Conservation (phyloP, 73 alveolate genomes). For the Paramecium biaurelia region DNA sequence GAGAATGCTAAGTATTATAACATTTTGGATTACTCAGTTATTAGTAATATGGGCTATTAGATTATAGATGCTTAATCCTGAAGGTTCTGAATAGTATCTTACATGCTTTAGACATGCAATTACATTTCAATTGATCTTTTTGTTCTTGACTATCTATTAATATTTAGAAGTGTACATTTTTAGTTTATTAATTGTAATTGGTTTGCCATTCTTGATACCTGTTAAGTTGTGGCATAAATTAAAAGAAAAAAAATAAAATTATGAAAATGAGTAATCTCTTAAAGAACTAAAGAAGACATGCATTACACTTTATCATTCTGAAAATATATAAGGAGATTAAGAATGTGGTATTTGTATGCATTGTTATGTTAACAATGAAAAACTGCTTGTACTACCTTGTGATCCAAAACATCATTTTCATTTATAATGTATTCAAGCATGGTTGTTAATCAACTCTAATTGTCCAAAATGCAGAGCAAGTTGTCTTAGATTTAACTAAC, state of each 20-base stretch:
- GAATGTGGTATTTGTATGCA: constrained; percentile 9
- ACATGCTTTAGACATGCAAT: background rate
- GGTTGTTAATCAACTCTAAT: background rate
- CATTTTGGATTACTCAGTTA: background rate
- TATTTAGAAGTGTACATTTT: background rate
- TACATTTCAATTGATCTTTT: background rate
- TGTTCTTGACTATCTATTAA: background rate
- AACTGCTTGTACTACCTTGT: background rate
- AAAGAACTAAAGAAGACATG: background rate
- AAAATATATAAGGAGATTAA: constrained; percentile 17
- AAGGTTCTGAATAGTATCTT: background rate
- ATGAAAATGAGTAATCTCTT: background rate
- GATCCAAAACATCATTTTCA: constrained; percentile 1
- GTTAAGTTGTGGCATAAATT: background rate
- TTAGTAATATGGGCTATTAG: background rate
- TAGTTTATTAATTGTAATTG: background rate
- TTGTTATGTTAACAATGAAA: background rate
- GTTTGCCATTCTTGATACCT: background rate
- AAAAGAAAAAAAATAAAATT: background rate
- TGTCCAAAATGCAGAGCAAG: constrained; percentile 5
- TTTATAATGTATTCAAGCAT: background rate
- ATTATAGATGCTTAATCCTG: background rate
- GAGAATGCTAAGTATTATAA: background rate
- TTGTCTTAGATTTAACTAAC: background rate
- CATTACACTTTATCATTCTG: background rate